Evolutionary conservation across 1,139 yeast genomes (phyloP), one percentile per base, ranked within the genome.

Genomic region (Diutina pseudorugosa): DNA sequence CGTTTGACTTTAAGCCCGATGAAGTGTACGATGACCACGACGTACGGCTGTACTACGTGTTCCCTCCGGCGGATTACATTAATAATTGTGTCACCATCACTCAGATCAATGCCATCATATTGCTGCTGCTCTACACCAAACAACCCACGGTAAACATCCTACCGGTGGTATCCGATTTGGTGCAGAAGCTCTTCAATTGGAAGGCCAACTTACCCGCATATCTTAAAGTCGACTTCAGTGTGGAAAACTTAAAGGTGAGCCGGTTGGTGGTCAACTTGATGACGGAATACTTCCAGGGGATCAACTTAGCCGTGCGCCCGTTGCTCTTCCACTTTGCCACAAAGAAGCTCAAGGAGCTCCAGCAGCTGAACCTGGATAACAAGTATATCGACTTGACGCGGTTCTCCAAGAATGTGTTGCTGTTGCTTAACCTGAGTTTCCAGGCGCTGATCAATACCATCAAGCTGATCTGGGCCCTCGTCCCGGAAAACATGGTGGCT

Each of bases 211-310:
- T 86, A 19, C 51, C 51, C 6, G 43, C 11, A 5, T 80, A 79
- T 58, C 71, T 85, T 51, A 77, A 75, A 54, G 84, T 85, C 51
- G 90, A 86, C 61, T 85, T 80, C 59, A 72, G 79, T 1, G 70
- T 68, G 43, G 75, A 74, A 5, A 76, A 79, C 47, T 68, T 85
- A 23, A 73, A 76, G 53, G 81, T 85, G 8, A 76, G 88, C 2
- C 71, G 96, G 57, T 69, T 85, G 27, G 80, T 82, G 19, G 89
- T 87, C 8, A 88, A 87, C 62, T 74, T 87, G 59, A 85, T 85
- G 82, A 85, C 94, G 2, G 95, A 87, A 62, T 88, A 86, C 64
- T 86, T 85, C 61, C 94, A 87, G 63, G 95, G 95, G 54, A 77
- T 87, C 63, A 88, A 88, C 60, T 68, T 88, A 50, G 91, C 95